These are phyloP conservation scores for Senna siamea DNA, from an alignment of 306 rosid genomes.

Conservation along the genomic window DNA sequence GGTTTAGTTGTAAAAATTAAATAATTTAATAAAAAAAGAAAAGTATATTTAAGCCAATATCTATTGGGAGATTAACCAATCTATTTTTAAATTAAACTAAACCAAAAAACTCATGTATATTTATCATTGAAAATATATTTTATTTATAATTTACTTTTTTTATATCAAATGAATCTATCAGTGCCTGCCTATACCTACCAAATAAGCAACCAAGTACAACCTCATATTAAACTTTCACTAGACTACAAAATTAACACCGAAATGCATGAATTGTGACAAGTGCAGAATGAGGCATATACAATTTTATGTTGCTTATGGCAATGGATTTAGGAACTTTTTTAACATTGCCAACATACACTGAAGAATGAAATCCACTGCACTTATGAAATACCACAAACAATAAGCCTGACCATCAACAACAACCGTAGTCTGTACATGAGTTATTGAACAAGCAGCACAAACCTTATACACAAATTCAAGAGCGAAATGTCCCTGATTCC, in stretches of 20 bases:
- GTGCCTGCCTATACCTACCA: neutral
- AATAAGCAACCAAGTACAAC: neutral
- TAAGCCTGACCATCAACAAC: conserved; percentile 47
- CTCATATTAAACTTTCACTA: no score
- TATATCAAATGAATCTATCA: no score
- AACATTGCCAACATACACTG: conserved; percentile 32
- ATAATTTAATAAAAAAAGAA: no score
- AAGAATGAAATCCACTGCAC: conserved; percentile 40
- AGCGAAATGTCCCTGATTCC: conserved; percentile 42
- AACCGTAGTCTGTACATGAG: conserved; percentile 41
- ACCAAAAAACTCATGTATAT: no score
- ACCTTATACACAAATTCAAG: conserved; percentile 61
- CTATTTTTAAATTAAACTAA: no score
- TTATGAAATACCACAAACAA: conserved; percentile 45
- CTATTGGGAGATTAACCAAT: no score
- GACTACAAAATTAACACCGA: conserved; percentile 15
- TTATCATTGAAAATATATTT: no score
- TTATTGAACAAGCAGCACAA: conserved; percentile 48
- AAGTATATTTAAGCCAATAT: no score
- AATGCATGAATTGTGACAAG: conserved; percentile 32
- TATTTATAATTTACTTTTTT: no score
- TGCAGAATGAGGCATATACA: conserved; percentile 17
- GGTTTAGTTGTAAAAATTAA: no score
- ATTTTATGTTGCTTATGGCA: conserved; percentile 3
- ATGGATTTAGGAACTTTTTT: conserved; percentile 34